Base-by-base conservation (phyloP, 352 stramenopile species). In the Pythium monospermum region DNA sequence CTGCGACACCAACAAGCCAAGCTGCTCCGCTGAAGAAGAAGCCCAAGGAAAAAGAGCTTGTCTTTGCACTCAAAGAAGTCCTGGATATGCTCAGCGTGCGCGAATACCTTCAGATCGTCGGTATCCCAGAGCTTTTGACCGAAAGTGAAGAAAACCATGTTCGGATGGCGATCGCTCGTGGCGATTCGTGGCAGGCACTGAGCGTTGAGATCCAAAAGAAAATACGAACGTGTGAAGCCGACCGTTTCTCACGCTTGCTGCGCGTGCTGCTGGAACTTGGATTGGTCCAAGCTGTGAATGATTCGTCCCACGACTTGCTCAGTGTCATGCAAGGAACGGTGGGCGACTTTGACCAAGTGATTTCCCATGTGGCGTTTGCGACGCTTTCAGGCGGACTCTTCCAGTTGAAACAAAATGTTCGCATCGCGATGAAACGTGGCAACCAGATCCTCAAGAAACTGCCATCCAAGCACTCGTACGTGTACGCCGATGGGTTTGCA, bases 41-140 rank as follows among this genome's bases (percentile, higher is more conserved):
- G 12, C 13, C 28, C 21, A 4, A 31, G 3, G 22, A 52, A n/a
- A 7, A 15, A 19, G 23, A 40, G 8, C 35, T 74, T 6, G 55
- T 80, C 7, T 91, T 91, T 53, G 62, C 66, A 16, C 54, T 91
- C 21, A 76, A 89, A 59, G 76, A 90, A 44, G 66, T 93, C 7
- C 50, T 93, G 15, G 70, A 89, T 50, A 43, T 79, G 23, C 43
- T 91, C 33, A 72, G 62, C 16, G 59, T 91, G 21, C 73, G 73
- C 15, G 80, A 90, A 36, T 94, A 85, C 45, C 67, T 91, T 12
- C 76, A 90, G 19, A 57, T 94, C 38, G 73, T 87, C 21, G 83
- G 83, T 8, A 59, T 84, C 15, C 77, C 60, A 8, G 79, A 90
- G 30, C 32, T 87, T 10, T 61, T 94, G 32, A 76, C 58, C 2